A percentile compares a stretch with the other conserved stretches of the same genome.
Conservation (phyloP, 2,329 filamentous ascomycete species). For the Acephala macrosclerotiorum region DNA sequence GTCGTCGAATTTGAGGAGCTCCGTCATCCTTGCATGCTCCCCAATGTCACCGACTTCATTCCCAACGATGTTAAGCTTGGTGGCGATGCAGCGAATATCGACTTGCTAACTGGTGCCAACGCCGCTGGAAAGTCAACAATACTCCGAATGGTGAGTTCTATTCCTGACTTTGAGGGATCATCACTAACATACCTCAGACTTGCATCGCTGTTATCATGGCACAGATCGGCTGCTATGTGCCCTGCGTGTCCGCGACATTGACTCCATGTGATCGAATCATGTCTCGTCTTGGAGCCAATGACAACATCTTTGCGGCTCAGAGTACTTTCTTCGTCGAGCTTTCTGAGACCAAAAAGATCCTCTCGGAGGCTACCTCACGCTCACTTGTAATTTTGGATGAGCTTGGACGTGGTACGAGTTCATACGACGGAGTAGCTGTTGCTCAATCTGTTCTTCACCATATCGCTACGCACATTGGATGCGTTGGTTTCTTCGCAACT, state of each 20-base stretch:
- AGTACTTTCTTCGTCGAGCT: constrained; percentile 98
- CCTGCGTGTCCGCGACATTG: constrained; percentile 80
- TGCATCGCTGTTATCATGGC: constrained; percentile 98
- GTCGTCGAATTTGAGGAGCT: constrained; percentile 92
- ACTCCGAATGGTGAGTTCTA: constrained; percentile 79
- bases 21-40: constrained; percentile 93
- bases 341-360: constrained; percentile 97
- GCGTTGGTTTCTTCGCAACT: constrained; percentile 95
- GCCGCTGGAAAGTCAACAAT: constrained; percentile 97
- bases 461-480: constrained; percentile 90
- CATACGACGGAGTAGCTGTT: constrained; percentile 95
- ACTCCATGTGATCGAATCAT: constrained; percentile 97
- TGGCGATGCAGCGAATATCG: constrained; percentile 82
- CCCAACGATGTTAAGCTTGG: constrained; percentile 93
- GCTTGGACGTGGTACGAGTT: constrained; percentile 91
- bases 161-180: not conserved
- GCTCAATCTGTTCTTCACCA: constrained; percentile 98
- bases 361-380: constrained; percentile 90
- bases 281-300: constrained; percentile 95
- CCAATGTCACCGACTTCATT: constrained; percentile 91
- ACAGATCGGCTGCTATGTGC: constrained; percentile 93
- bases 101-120: constrained; percentile 92
- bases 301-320: constrained; percentile 98
- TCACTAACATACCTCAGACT: constrained; percentile 61
- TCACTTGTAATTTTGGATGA: constrained; percentile 97